phyloP scores from a whole-genome alignment of 306 rosid species.

The Hylodesmum podocarpum region DNA sequence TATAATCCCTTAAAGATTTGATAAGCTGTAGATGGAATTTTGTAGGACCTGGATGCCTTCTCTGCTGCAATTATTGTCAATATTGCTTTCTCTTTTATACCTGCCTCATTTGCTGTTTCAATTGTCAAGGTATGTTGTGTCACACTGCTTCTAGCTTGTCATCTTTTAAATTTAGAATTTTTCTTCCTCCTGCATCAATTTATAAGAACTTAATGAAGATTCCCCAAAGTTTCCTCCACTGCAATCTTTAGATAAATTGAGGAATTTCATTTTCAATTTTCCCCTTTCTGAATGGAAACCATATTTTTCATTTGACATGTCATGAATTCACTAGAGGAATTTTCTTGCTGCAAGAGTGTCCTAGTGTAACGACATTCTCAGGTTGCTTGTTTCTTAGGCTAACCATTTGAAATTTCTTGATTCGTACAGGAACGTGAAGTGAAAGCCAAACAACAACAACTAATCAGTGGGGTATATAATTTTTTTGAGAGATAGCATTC shows the following conservation, averaged over 20 bases:
- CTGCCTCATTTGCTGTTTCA: constrained; percentile 94
- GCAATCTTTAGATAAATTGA: constrained; percentile 4
- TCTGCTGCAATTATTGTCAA: constrained; percentile 87
- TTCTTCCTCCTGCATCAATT: not conserved
- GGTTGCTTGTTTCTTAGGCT: constrained; percentile 22
- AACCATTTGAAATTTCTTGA: constrained; percentile 25
- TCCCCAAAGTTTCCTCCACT: not conserved
- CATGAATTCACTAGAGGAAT: constrained; percentile 21
- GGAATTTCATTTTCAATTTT: constrained; percentile 13
- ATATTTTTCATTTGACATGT: not conserved
- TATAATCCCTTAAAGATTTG: constrained; percentile 20
- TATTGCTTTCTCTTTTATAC: constrained; percentile 91
- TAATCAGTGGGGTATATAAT: constrained; percentile 86
- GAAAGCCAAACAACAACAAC: constrained; percentile 93
- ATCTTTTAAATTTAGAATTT: not conserved
- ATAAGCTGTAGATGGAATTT: constrained; percentile 35
- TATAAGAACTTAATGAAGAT: not conserved
- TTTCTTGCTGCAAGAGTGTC: not conserved
- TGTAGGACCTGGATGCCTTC: constrained; percentile 97
- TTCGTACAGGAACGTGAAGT: constrained; percentile 95
- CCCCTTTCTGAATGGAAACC: not conserved
- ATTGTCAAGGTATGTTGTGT: constrained; percentile 76
- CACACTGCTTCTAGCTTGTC: constrained; percentile 23
- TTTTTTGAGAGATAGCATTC: not conserved
- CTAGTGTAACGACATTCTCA: constrained; percentile 16